Evolutionary conservation across 83 land plant species (phyloP).

Genomic region (Larix sibirica): DNA sequence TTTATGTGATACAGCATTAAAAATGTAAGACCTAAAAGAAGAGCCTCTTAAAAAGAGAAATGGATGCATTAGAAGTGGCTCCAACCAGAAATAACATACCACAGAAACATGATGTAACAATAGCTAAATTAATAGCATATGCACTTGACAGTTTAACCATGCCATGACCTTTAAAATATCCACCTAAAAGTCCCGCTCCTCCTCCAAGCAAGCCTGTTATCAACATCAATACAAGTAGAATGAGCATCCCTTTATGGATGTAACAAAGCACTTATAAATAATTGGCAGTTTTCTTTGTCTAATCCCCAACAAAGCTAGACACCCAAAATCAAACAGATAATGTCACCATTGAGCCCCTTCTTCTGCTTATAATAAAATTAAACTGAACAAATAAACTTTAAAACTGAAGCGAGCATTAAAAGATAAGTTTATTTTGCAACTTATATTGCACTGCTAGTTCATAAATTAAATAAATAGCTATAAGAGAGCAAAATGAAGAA

Average conservation of each 20-base stretch:
- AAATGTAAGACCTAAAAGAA: not conserved
- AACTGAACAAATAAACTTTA: not conserved
- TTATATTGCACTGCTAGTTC: not conserved
- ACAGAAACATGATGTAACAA: conserved; percentile 58
- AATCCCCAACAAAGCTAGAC: not conserved
- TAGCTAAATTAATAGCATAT: conserved; percentile 62
- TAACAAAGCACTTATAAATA: no score
- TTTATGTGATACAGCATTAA: not conserved
- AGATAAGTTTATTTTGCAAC: not conserved
- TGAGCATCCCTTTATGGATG: no score
- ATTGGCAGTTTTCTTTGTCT: not conserved
- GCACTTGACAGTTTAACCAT: conserved; percentile 28
- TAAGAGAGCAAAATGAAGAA: no score
- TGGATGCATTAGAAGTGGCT: not conserved
- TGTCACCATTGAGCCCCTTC: not conserved
- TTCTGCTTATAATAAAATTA: not conserved
- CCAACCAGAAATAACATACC: conserved; percentile 29
- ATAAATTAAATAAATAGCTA: no score
- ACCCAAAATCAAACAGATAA: not conserved
- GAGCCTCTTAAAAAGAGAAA: not conserved
- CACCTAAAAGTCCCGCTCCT: conserved; percentile 44
- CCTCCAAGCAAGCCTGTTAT: conserved; percentile 52
- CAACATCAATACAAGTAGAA: not conserved
- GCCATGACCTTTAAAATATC: conserved; percentile 34
- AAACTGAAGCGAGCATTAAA: not conserved